phyloP scores from a whole-genome alignment of 1,139 yeast genomes.

The Diutina siamensis region DNA sequence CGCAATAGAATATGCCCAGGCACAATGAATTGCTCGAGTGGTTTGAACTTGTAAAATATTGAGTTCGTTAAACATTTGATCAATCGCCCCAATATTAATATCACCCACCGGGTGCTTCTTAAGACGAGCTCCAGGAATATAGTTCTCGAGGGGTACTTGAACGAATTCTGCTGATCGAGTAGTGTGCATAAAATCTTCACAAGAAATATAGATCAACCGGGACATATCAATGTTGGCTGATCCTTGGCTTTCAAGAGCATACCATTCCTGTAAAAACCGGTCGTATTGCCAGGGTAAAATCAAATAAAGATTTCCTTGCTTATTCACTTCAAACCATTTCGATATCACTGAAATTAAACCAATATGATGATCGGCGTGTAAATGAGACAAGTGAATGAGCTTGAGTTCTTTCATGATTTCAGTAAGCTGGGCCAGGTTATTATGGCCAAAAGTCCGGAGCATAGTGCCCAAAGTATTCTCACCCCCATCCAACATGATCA shows the following conservation, averaged over 20 bases:
- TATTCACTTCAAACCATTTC: slow-evolving; percentile 46
- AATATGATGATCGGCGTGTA: slow-evolving; percentile 95
- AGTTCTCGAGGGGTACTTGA: slow-evolving; percentile 19
- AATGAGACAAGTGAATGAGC: slow-evolving; percentile 68
- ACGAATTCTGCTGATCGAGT: slow-evolving; percentile 16
- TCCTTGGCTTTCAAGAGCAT: slow-evolving; percentile 34
- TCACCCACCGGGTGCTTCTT: slow-evolving; percentile 13
- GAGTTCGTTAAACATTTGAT: slow-evolving; percentile 17
- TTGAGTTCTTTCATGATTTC: slow-evolving; percentile 42
- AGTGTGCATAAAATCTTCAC: slow-evolving; percentile 43
- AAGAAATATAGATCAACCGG: slow-evolving; percentile 46
- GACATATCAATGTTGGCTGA: slow-evolving; percentile 21
- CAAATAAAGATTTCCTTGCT: slow-evolving; percentile 33
- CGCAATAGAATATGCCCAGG: slow-evolving; percentile 67
- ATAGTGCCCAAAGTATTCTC: slow-evolving; percentile 81
- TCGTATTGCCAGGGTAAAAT: slow-evolving; percentile 71
- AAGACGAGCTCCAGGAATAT: slow-evolving; percentile 13
- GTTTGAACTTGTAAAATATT: slow-evolving; percentile 32
- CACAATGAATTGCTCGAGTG: slow-evolving; percentile 77
- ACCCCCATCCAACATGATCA: slow-evolving; percentile 76
- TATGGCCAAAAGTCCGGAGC: slow-evolving; percentile 46
- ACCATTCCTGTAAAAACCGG: slow-evolving; percentile 63
- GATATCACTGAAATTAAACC: slow-evolving; percentile 65
- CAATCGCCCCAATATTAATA: slow-evolving; percentile 9
- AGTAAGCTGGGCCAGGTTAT: slow-evolving; percentile 20